Base-by-base conservation (phyloP, 176 grass and related monocot species). In the Ensete ventricosum region DNA sequence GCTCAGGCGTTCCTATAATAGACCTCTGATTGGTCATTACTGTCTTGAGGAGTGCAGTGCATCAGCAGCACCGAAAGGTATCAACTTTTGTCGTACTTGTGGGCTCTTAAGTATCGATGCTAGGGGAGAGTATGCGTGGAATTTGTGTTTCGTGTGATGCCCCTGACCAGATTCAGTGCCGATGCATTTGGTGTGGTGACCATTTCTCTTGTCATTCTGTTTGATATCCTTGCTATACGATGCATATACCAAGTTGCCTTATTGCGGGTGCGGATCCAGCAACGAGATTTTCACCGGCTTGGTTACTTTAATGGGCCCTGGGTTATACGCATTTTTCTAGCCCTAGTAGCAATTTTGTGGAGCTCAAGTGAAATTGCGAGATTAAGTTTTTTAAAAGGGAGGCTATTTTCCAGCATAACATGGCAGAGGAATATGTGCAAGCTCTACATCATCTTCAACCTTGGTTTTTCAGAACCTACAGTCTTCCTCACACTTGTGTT, bases 241-340 rank as follows among this genome's bases (percentile, higher is more conserved):
- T 93, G 90, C 80, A 86, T 93, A 66, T 78, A 67, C 76, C 88
- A 85, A 60, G 86, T 73, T 12, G 34, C 86, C 71, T 83, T 79
- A 77, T 85, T 92, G 84, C 75, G 72, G 71, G 76, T 88, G 85
- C 75, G 73, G 73, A 88, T 90, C 59, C 79, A 17, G 27, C 83
- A 24, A 84, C 79, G 73, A 54, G 63, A 82, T 49, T 82, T 86
- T 57, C 78, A 82, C 73, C 82, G 85, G 0, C 90, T 98, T 17
- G 88, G 86, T 3, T 98, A 93, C 71, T 98, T 98, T 89, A 93
- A 98, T 50, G 94, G 94, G 10, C 94, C 90, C 10, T 98, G 90
- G 94, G 22, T 87, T 20, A 89, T 78, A 69, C 88, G 90, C 71
- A 87, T 98, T 87, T 79, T 71, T 59, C 85, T 98, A 71, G 90